Evolutionary conservation across 129 eudicot genomes (phyloP).

Genomic region (Artemisia tridentata): DNA sequence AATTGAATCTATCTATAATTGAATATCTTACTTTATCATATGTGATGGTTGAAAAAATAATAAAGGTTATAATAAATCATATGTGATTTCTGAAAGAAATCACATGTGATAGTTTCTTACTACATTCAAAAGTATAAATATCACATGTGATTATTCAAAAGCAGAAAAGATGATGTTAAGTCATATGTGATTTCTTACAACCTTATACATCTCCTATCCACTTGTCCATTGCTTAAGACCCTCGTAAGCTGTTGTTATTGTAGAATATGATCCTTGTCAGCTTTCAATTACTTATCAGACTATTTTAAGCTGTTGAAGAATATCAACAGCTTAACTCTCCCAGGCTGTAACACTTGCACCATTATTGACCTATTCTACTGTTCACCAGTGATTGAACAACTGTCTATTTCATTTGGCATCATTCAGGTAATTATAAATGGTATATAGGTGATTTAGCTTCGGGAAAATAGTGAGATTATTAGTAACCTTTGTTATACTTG

Average conservation of each 20-base stretch:
- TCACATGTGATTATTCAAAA: no score
- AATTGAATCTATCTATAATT: no score
- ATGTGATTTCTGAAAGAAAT: no score
- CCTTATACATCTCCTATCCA: not conserved
- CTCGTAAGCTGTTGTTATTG: not conserved
- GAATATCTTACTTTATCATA: no score
- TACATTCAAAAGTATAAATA: no score
- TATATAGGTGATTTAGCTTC: not conserved
- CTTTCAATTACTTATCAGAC: no score
- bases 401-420: not conserved
- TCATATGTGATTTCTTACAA: no score
- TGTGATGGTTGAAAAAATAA: no score
- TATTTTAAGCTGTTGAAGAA: not conserved
- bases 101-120: no score
- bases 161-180: no score
- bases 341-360: not conserved
- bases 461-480: not conserved
- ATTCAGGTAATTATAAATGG: not conserved
- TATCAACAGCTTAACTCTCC: not conserved
- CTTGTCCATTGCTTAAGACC: not conserved
- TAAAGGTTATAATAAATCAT: no score
- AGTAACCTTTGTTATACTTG: not conserved
- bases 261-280: no score
- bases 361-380: not conserved
- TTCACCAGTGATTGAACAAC: not conserved